Percentiles rank a stretch among this genome's conserved stretches.
Evolutionary conservation across 176 grass and related monocot species (phyloP).

Genomic region (Elaeis guineensis): DNA sequence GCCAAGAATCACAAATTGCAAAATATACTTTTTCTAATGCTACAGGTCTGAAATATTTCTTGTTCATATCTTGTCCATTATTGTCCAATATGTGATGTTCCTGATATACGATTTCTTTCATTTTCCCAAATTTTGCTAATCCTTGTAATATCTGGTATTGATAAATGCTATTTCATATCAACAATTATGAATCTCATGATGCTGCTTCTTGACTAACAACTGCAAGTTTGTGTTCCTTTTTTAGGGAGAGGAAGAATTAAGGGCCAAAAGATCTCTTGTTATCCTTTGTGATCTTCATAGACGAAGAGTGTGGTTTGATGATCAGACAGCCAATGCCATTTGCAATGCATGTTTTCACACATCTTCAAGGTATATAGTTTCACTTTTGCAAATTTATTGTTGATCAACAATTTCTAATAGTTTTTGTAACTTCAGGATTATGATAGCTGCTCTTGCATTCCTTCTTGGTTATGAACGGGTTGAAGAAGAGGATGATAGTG

Average conservation of each 20-base stretch:
- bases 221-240: background rate
- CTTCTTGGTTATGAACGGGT: slow-evolving; percentile 87
- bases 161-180: too few species aligned
- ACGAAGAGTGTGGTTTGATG: slow-evolving; percentile 92
- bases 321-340: slow-evolving; percentile 80
- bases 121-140: too few species aligned
- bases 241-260: slow-evolving; percentile 74
- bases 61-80: too few species aligned
- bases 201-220: too few species aligned
- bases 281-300: slow-evolving; percentile 84
- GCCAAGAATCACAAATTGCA: slow-evolving; percentile 71
- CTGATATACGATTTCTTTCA: too few species aligned
- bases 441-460: slow-evolving; percentile 78
- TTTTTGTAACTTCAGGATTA: slow-evolving; percentile 41
- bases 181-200: too few species aligned
- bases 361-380: slow-evolving; percentile 53
- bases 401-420: too few species aligned
- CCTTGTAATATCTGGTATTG: too few species aligned
- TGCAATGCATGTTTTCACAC: slow-evolving; percentile 88
- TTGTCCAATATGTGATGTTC: too few species aligned
- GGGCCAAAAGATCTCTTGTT: slow-evolving; percentile 82
- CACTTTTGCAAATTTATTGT: background rate
- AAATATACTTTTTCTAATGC: slow-evolving; percentile 57
- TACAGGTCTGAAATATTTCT: slow-evolving; percentile 31
- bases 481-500: slow-evolving; percentile 64